Percentiles rank a stretch among this genome's conserved stretches.
Conservation (phyloP, 148 eudicot species). For the Suaeda aralocaspica region DNA sequence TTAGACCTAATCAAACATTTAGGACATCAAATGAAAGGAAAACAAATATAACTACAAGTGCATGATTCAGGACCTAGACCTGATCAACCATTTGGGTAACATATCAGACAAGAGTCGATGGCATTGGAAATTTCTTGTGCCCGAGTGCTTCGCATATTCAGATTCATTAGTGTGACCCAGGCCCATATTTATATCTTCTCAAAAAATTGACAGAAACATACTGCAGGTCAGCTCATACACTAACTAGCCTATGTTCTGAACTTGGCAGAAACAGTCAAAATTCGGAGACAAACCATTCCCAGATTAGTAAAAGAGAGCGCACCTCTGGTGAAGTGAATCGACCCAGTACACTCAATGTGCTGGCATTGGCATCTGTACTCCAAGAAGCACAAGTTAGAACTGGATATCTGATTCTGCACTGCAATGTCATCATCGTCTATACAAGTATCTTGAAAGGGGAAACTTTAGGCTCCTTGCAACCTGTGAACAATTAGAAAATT, state of each 20-base stretch:
- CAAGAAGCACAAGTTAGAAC: not conserved
- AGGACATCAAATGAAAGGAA: too few relatives aligned
- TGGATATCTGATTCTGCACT: not conserved
- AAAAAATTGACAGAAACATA: slow-evolving; percentile 12
- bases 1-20: not conserved
- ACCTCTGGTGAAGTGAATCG: not conserved
- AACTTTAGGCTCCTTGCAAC: slow-evolving; percentile 87
- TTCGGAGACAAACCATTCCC: not conserved
- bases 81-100: too few relatives aligned
- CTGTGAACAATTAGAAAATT: slow-evolving; percentile 34
- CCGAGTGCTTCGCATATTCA: too few relatives aligned
- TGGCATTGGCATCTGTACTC: not conserved
- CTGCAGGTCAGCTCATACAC: not conserved
- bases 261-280: not conserved
- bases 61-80: too few relatives aligned
- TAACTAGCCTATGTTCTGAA: not conserved
- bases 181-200: not conserved
- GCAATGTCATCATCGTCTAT: slow-evolving; percentile 40
- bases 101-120: too few relatives aligned
- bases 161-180: not conserved
- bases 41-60: too few relatives aligned
- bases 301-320: not conserved
- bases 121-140: too few relatives aligned
- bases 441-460: slow-evolving; percentile 78
- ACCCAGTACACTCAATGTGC: not conserved